Base-by-base conservation (phyloP, 805 yeast genomes). In the Yamadazyma sp. region DNA sequence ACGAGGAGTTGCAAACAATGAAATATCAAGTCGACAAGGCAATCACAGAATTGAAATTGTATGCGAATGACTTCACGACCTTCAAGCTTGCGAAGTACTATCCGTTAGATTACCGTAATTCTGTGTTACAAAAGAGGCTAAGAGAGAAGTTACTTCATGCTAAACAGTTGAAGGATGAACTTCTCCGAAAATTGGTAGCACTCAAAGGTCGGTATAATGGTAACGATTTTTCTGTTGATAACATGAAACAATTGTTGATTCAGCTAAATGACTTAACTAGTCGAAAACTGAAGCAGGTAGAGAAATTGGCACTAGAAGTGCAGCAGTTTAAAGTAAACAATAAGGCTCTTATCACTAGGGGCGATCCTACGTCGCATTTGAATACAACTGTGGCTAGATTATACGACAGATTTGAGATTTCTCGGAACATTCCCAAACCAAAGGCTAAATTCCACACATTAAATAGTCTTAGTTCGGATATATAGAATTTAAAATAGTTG, bases 31-130 rank as follows among this genome's bases (percentile, higher is more conserved):
- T 65, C 18, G 64, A 59, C 31, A 52, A 49, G 34, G 41, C 64
- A 12, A 37, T 66, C 5, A 41, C 52, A 6, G 62, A 60, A 34
- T 45, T 65, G 17, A 47, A 53, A 4, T 11, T 50, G 15, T 45
- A 47, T 22, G 32, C 26, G 11, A 21, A 15, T n/a, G 19, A 35
- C n/a, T 14, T 6, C 9, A 13, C 20, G 4, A 10, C 18, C 3
- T 37, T 34, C 13, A 11, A 18, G 12, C 12, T 21, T 5, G 28
- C 25, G 15, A 24, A 20, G 17, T 50, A 48, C 21, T 45, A 60
- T 15, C 64, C 64, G 17, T 50, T 68, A 19, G 71, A 65, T 35
- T 50, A 57, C 12, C 52, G 51, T 6, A 59, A 54, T 19, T 59
- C 55, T 17, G 35, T 44, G 8, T 38, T 64, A 31, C 57, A 55